Percentiles rank a stretch among this genome's conserved stretches.
Evolutionary conservation across 306 rosid species (phyloP).

Genomic region (Citrullus mucosospermus): DNA sequence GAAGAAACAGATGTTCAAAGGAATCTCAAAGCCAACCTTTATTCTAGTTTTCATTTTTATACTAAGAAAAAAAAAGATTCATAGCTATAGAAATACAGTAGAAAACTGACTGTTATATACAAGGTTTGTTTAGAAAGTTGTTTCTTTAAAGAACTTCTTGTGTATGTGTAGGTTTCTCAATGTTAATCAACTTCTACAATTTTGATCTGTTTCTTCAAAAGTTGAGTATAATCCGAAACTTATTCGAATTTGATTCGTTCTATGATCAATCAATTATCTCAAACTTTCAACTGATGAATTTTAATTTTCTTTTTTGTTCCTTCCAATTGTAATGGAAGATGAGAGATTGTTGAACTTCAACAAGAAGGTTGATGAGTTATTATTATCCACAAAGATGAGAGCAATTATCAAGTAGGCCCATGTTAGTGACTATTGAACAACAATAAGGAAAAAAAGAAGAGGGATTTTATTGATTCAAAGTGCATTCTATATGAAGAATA

Average conservation of each 20-base stretch:
- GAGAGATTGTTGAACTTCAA: neutral
- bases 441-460: neutral
- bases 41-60: neutral
- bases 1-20: neutral
- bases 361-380: neutral
- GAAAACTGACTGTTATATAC: neutral
- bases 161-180: neutral
- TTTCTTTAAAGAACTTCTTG: neutral
- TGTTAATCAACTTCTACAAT: neutral
- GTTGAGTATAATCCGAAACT: neutral
- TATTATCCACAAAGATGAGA: neutral
- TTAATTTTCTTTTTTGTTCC: neutral
- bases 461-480: neutral
- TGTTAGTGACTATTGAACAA: neutral
- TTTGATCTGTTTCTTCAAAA: neutral
- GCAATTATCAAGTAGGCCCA: neutral
- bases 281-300: neutral
- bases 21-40: neutral
- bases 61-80: neutral
- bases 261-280: neutral
- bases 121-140: neutral
- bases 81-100: conserved; percentile 3
- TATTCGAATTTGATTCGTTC: neutral
- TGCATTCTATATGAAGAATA: neutral
- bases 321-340: neutral